Percentiles rank a stretch among this genome's conserved stretches.
Evolutionary conservation across 106 monocot genomes (phyloP).

Genomic region (Triglochin maritima): DNA sequence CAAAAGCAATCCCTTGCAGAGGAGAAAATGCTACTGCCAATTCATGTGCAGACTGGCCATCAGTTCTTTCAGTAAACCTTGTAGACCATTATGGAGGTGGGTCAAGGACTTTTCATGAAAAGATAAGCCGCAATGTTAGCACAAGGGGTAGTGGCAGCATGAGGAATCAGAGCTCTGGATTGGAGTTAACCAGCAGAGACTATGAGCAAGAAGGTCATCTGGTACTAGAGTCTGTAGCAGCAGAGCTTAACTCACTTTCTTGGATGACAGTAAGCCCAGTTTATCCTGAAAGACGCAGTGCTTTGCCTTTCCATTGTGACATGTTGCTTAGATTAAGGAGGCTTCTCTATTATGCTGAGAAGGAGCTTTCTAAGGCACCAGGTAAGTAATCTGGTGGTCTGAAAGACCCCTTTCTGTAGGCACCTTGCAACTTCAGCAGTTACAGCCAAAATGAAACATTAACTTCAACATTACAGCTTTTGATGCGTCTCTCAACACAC

Average conservation of each 20-base stretch:
- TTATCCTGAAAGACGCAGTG: constrained; percentile 51
- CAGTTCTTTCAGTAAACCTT: constrained; percentile 66
- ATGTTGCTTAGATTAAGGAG: constrained; percentile 58
- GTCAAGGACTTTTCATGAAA: constrained; percentile 35
- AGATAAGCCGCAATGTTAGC: constrained; percentile 21
- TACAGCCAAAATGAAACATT: too few species aligned
- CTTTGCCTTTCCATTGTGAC: constrained; percentile 85
- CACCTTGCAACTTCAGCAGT: too few species aligned
- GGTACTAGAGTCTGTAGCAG: constrained; percentile 63
- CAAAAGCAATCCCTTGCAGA: constrained; percentile 49
- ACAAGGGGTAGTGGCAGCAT: constrained; percentile 13
- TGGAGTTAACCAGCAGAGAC: constrained; percentile 33
- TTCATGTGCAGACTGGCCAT: constrained; percentile 55
- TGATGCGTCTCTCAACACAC: too few species aligned
- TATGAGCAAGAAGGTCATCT: constrained; percentile 41
- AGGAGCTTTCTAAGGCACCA: constrained; percentile 25
- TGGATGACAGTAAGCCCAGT: constrained; percentile 89
- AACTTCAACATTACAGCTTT: too few species aligned
- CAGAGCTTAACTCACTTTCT: constrained; percentile 75
- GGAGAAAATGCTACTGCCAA: constrained; percentile 26
- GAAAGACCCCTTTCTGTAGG: neutral
- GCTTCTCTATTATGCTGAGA: constrained; percentile 71
- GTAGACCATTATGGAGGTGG: constrained; percentile 71
- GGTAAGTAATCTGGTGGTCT: neutral
- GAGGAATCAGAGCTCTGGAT: constrained; percentile 13